Conservation (phyloP, 192 early-diverging fungal species). For the Backusella australiensis region DNA sequence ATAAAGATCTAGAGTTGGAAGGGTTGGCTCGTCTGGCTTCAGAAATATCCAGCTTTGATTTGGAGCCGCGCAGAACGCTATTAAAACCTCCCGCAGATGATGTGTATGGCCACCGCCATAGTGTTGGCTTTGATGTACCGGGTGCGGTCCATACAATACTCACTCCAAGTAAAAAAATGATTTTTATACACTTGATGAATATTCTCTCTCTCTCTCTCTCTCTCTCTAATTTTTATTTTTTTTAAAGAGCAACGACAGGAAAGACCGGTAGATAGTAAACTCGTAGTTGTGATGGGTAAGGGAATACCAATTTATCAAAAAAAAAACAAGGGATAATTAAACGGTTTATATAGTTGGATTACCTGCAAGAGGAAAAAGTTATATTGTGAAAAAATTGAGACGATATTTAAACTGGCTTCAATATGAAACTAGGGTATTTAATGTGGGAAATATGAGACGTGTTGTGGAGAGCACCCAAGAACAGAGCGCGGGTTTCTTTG, state of each 20-base stretch:
- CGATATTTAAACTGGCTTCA: conserved; percentile 84
- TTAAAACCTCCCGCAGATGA: not conserved
- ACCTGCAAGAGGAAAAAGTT: conserved; percentile 94
- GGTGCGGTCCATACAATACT: conserved; percentile 46
- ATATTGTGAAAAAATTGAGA: conserved; percentile 93
- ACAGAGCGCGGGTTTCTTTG: conserved; percentile 89
- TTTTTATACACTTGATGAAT: no score
- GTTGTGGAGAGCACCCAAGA: conserved; percentile 45
- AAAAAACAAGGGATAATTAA: not conserved
- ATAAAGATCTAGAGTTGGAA: conserved; percentile 8
- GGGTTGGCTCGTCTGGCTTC: conserved; percentile 6
- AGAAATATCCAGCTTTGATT: not conserved
- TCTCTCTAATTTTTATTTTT: not conserved
- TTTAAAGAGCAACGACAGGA: conserved; percentile 37
- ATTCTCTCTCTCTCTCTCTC: not conserved
- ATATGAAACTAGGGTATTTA: conserved; percentile 85
- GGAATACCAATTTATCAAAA: not conserved
- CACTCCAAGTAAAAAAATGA: conserved; percentile 41
- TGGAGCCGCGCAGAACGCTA: not conserved
- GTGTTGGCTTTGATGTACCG: conserved; percentile 44
- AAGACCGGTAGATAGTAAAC: conserved; percentile 82
- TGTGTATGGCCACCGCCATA: not conserved
- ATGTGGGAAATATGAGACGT: conserved; percentile 93
- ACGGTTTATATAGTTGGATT: conserved; percentile 67
- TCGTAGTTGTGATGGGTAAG: conserved; percentile 90